Conservation (phyloP, 108 stramenopile species). For the Skeletonema potamos region DNA sequence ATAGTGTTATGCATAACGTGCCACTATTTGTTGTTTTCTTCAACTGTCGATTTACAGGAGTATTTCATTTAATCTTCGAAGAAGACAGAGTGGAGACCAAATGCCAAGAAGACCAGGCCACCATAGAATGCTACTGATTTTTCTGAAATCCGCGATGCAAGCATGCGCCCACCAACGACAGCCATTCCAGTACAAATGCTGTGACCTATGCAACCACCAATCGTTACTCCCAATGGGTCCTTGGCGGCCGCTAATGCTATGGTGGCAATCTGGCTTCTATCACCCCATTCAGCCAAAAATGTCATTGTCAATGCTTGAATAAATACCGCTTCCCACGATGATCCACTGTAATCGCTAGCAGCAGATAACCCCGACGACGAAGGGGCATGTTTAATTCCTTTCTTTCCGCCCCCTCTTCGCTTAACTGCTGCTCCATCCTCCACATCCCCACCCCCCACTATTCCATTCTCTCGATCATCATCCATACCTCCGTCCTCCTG, state of each 20-base stretch:
- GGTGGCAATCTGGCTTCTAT: slow-evolving; percentile 99
- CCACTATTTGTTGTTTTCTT: no score
- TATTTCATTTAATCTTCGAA: slow-evolving; percentile 58
- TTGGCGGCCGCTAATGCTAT: slow-evolving; percentile 97
- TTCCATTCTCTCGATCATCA: slow-evolving; percentile 26
- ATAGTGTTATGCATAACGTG: no score
- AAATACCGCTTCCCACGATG: slow-evolving; percentile 65
- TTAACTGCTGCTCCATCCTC: slow-evolving; percentile 30
- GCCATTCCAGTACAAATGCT: slow-evolving; percentile 96
- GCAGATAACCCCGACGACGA: slow-evolving; percentile 32
- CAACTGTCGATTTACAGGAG: no score
- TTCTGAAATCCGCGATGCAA: slow-evolving; percentile 95
- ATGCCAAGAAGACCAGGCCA: slow-evolving; percentile 92
- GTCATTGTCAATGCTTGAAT: slow-evolving; percentile 93
- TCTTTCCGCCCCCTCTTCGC: slow-evolving; percentile 20
- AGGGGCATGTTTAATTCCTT: slow-evolving; percentile 24
- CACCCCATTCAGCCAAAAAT: slow-evolving; percentile 99
- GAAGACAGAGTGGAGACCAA: slow-evolving; percentile 92
- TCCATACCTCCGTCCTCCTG: slow-evolving; percentile 2
- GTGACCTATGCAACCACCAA: slow-evolving; percentile 97
- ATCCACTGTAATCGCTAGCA: slow-evolving; percentile 34
- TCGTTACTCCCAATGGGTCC: slow-evolving; percentile 94
- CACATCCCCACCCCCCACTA: slow-evolving; percentile 29
- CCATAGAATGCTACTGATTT: slow-evolving; percentile 90
- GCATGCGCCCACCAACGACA: slow-evolving; percentile 97